A percentile compares a stretch with the other conserved stretches of the same genome.
Conservation (phyloP, 148 eudicot genomes). For the Limonium bicolor region DNA sequence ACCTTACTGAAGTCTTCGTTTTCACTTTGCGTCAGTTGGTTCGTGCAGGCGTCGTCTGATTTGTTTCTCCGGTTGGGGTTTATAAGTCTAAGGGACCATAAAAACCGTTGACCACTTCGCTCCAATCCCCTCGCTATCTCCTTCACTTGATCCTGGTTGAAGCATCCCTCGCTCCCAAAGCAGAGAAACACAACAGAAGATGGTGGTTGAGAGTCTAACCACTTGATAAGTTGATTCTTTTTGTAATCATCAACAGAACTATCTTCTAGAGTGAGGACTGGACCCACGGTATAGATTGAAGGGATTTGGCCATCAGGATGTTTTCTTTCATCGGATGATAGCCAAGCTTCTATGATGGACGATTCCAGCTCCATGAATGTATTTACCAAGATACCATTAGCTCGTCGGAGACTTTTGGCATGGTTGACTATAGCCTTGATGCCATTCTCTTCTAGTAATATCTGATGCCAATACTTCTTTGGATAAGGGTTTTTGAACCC, state of each 20-base stretch:
- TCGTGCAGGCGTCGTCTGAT: background rate
- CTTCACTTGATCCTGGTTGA: conserved; percentile 5
- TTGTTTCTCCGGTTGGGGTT: background rate
- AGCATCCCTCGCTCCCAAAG: conserved; percentile 10
- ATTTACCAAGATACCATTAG: conserved; percentile 7
- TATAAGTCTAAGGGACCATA: conserved; percentile 15
- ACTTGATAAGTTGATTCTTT: conserved; percentile 1
- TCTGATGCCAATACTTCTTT: background rate
- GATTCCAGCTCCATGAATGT: conserved; percentile 9
- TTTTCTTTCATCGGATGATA: too few species aligned
- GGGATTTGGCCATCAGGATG: conserved; percentile 3
- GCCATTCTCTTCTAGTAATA: background rate
- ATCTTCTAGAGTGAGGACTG: conserved; percentile 3
- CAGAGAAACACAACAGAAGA: conserved; percentile 13
- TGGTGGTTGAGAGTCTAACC: conserved; percentile 4
- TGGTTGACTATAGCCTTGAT: background rate
- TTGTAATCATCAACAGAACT: background rate
- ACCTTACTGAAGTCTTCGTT: background rate
- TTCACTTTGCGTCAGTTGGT: conserved; percentile 2
- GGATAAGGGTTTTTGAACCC: conserved; percentile 3
- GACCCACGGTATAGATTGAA: conserved; percentile 9
- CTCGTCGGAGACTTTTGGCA: background rate
- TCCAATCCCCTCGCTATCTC: conserved; percentile 11
- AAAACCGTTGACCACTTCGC: conserved; percentile 7
- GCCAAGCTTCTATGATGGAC: background rate